These are phyloP conservation scores for Murraya paniculata DNA, from an alignment of 345 rosid species.

Conservation along the genomic window DNA sequence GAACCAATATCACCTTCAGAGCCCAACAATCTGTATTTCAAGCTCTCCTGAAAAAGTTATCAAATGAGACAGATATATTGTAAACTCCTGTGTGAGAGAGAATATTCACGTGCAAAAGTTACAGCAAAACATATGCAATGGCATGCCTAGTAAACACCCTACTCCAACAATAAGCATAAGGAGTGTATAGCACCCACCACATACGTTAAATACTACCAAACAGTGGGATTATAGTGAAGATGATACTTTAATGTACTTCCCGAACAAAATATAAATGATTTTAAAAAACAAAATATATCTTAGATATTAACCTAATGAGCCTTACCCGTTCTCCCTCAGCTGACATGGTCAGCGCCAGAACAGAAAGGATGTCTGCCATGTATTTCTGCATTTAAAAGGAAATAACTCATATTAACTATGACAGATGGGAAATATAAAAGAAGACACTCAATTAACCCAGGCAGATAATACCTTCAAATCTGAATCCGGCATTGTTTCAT, in stretches of 20 bases:
- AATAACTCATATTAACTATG: background rate
- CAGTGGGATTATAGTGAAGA: background rate
- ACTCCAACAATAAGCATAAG: background rate
- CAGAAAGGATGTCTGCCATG: conserved; percentile 86
- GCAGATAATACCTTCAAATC: conserved; percentile 58
- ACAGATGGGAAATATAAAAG: background rate
- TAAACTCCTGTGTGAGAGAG: background rate
- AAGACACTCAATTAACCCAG: background rate
- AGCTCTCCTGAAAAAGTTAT: conserved; percentile 68
- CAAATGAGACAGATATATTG: conserved; percentile 1
- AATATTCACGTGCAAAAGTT: background rate
- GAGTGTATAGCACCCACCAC: background rate
- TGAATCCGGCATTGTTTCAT: conserved; percentile 59
- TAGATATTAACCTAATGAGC: conserved; percentile 8
- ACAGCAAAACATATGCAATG: background rate
- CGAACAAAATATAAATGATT: background rate
- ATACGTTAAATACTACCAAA: background rate
- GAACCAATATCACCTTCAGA: conserved; percentile 92
- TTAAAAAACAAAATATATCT: background rate
- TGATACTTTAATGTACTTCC: background rate
- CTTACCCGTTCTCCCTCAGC: conserved; percentile 95
- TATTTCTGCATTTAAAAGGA: conserved; percentile 56
- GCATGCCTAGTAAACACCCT: background rate
- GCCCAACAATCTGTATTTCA: conserved; percentile 81
- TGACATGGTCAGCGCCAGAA: conserved; percentile 93